Evolutionary conservation across 352 stramenopile genomes (phyloP), one percentile per base, ranked within the genome.

Genomic region (Globisporangium canariense): DNA sequence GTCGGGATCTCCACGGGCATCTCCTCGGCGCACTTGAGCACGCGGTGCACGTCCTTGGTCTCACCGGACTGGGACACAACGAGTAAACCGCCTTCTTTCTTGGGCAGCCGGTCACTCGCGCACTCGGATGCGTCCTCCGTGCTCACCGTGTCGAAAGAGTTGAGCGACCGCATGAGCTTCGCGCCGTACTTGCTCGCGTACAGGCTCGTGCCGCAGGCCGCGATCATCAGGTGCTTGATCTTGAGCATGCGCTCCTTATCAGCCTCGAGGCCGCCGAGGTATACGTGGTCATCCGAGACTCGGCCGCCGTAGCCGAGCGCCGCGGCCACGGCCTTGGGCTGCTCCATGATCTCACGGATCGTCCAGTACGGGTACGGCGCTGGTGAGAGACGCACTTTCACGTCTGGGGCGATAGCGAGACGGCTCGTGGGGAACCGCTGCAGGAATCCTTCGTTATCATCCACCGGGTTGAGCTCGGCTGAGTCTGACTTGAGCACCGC

Each of bases 61-160:
- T 99, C 97, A 9, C 97, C 97, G 28, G 88, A 98, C 76, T 99
- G 97, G 46, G 93, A 99, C 16, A 99, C 96, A 20, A 98, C 97
- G 38, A 99, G 80, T 36, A 99, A 68, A 0, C 94, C 94, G 20
- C 83, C 88, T 32, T 97, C 77, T 54, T 90, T 88, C 59, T 90
- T 90, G 0, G 91, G 74, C 50, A 98, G 86, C n/a, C 97, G 84
- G 46, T 97, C 79, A 66, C 91, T 97, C 3, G 84, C 69, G 70
- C 81, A 89, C 74, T 98, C 94, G 13, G 90, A 95, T 28, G 94
- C 92, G 74, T 98, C 94, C 45, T 98, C 87, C 1, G 86, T 92
- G 51, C 75, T 77, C 11, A 98, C 94, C 55, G 86, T 96, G 59
- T 98, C 93, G 65, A 99, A 98, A 1, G 91, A 81, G 60, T 96